A percentile compares a stretch with the other conserved stretches of the same genome.
Evolutionary conservation across 345 rosid species (phyloP).

Genomic region (Salix koriyanagi): DNA sequence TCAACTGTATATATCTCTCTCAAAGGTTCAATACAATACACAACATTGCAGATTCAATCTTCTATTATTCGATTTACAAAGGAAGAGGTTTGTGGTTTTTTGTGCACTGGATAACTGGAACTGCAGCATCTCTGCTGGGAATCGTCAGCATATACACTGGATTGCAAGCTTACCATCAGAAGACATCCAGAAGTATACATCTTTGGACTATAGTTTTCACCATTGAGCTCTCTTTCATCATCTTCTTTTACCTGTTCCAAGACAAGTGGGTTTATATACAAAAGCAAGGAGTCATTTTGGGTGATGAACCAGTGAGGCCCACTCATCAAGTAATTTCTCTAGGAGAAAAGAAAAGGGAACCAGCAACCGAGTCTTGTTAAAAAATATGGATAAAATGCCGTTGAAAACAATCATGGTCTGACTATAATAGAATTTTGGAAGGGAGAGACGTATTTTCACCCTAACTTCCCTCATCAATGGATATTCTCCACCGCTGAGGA

Average conservation of each 20-base stretch:
- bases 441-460: not conserved
- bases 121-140: constrained; percentile 41
- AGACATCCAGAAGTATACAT: constrained; percentile 45
- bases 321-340: constrained; percentile 17
- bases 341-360: constrained; percentile 9
- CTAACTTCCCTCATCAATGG: no score
- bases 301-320: constrained; percentile 26
- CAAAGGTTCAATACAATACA: no score
- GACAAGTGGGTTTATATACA: constrained; percentile 54
- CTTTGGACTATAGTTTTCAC: constrained; percentile 46
- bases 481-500: not conserved
- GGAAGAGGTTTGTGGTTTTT: constrained; percentile 53
- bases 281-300: constrained; percentile 38
- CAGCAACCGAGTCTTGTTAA: constrained; percentile 20
- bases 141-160: constrained; percentile 51
- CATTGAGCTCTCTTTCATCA: constrained; percentile 31
- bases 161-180: constrained; percentile 46
- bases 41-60: no score
- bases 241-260: constrained; percentile 50
- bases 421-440: not conserved
- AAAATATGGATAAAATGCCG: not conserved
- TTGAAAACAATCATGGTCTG: not conserved
- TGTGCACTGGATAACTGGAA: constrained; percentile 56
- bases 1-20: no score
- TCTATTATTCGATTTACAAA: no score